Base-by-base conservation (phyloP, 768 basidiomycete genomes). In the Tylopilus felleus region DNA sequence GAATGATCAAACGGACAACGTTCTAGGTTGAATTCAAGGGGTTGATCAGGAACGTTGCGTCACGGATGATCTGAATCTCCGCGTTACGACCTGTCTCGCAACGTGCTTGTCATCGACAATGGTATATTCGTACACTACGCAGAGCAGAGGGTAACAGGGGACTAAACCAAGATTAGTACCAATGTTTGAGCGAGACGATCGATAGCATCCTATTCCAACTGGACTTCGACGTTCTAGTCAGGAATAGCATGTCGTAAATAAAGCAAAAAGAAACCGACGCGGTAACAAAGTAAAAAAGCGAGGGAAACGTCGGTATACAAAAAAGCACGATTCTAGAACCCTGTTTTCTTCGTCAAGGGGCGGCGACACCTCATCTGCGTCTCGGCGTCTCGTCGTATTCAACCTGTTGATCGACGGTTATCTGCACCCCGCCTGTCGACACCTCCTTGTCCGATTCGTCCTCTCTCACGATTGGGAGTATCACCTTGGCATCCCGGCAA, bases 341-440 rank as follows among this genome's bases (percentile, higher is more conserved):
- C 28, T 41, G 4, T 36, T 17, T 19, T 23, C 3, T 33, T n/a
- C 25, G 36, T 23, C 19, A 21, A 19, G 16, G 17, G 8, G 35
- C 36, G 22, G n/a, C 27, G 31, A 28, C 8, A 10, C 13, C 25
- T 60, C 51, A 68, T 39, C 59, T 58, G 40, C 52, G 60, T 14
- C 56, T 57, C 6, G 60, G 55, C 22, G 49, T 1, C 6, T 69
- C 63, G 51, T 81, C 80, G 52, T 80, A 83, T 25, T 80, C 79
- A 47, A 83, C 73, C 59, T 84, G 77, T 38, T 77, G 69, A 54
- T 84, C 77, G 49, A 84, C 76, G 1, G 82, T 83, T 52, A 84
- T 74, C 60, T 82, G 83, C 33, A 84, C 81, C n/a, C 82, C 82
- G 66, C 63, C 60, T 0, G 62, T 56, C 27, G 65, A 60, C 10